Evolutionary conservation across 1,284 basidiomycete species (phyloP), one percentile per base, ranked within the genome.

Genomic region (Ustilago bromivora): DNA sequence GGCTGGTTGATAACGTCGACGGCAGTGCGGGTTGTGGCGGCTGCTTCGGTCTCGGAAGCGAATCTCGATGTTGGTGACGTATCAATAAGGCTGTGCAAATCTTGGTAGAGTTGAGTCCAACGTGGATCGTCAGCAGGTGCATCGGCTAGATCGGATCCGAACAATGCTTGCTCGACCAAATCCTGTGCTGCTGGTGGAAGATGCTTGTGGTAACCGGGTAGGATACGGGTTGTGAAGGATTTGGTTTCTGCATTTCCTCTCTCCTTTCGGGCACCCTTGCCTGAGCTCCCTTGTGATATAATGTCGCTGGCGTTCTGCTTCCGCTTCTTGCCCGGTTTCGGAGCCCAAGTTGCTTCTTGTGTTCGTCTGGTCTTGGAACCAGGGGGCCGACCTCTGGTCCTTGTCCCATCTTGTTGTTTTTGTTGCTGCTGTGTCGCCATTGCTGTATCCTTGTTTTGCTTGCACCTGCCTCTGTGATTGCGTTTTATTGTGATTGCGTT

Each of bases 51-150:
- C 11, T 41, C 40, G 40, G 40, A 41, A 40, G 32, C 49, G 1
- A n/a, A 11, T n/a, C 15, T 35, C 28, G 46, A 11, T 13, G 32
- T 12, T 40, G 10, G 35, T 31, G 12, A 38, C 23, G 28, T n/a
- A 19, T 64, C 6, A 4, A 64, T 41, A 12, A 68, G 55, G 15
- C 41, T 57, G 11, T 68, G 58, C 49, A 73, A 36, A 17, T 73
- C 57, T 3, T 57, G 49, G 19, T 68, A 67, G 34, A 73, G 49
- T 49, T 67, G 28, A 17, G 52, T 54, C 71, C 71, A 73, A 11
- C 71, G 59, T 10, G 49, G 41, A 51, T 73, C 71, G 10, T 61
- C 61, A 6, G 60, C 49, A 1, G 57, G 17, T 11, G 71, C 71
- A 17, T 47, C 34, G 4, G 51, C 58, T 15, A 73, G 57, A 54